Evolutionary conservation across 148 eudicot genomes (phyloP).

Genomic region (Heliamphora exappendiculata): DNA sequence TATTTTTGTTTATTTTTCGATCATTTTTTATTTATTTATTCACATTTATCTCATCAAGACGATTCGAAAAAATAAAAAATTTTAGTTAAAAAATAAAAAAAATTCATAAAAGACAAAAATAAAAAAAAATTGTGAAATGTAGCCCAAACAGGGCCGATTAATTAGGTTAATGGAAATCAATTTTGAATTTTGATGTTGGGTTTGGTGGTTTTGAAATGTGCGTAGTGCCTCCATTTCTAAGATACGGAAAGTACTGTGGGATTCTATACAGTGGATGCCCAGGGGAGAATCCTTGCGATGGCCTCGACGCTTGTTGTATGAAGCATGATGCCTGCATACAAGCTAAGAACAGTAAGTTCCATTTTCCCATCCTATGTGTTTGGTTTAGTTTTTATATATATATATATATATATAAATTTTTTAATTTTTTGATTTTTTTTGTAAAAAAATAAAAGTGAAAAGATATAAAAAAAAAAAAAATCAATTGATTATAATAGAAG

Average conservation of each 20-base stretch:
- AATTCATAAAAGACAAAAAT: neutral
- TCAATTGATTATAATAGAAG: too few species aligned
- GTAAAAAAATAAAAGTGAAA: too few species aligned
- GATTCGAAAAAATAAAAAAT: neutral
- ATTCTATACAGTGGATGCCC: slow-evolving; percentile 65
- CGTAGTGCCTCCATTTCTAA: slow-evolving; percentile 52
- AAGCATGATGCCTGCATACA: slow-evolving; percentile 53
- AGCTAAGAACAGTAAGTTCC: slow-evolving; percentile 37
- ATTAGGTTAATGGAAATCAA: neutral
- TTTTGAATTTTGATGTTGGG: neutral
- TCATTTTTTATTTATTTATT: too few species aligned
- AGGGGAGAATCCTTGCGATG: slow-evolving; percentile 60
- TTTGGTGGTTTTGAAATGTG: neutral
- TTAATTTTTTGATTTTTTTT: too few species aligned
- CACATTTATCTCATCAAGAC: neutral
- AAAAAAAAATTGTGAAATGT: neutral
- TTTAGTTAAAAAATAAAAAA: neutral
- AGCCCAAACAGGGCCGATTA: too few species aligned
- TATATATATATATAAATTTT: too few species aligned
- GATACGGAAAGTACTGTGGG: slow-evolving; percentile 69
- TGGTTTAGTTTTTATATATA: too few species aligned
- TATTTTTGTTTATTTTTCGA: too few species aligned
- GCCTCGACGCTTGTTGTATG: slow-evolving; percentile 64
- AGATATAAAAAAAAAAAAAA: too few species aligned
- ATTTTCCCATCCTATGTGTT: too few species aligned